Evolutionary conservation across 306 rosid genomes (phyloP).

Genomic region (Cajanus cajan): DNA sequence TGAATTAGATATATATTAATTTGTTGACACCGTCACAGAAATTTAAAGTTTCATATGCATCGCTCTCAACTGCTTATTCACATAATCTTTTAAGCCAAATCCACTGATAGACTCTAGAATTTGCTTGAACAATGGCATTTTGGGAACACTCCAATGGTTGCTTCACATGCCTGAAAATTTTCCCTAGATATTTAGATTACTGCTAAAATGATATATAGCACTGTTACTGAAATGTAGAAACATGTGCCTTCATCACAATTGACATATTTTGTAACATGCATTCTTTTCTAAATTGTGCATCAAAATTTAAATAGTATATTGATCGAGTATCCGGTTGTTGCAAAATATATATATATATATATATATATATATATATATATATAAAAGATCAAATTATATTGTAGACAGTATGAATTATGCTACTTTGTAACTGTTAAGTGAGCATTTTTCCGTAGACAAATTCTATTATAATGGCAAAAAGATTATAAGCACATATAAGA

Average conservation of each 20-base stretch:
- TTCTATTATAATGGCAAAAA: conserved; percentile 13
- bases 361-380: too few relatives aligned
- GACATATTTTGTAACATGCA: conserved; percentile 60
- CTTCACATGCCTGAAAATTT: too few relatives aligned
- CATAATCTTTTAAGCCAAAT: too few relatives aligned
- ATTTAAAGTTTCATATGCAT: too few relatives aligned
- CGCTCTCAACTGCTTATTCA: too few relatives aligned
- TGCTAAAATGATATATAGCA: background rate
- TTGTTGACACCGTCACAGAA: too few relatives aligned
- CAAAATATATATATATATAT: conserved; percentile 36
- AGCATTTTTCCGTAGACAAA: background rate
- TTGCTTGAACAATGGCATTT: too few relatives aligned
- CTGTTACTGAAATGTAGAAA: conserved; percentile 5
- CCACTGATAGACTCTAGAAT: too few relatives aligned
- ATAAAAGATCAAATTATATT: conserved; percentile 22
- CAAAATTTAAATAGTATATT: too few relatives aligned
- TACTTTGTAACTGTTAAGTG: background rate
- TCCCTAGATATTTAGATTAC: background rate
- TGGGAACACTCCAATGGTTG: too few relatives aligned
- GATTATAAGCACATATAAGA: too few relatives aligned
- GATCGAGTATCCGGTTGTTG: conserved; percentile 97
- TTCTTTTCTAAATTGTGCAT: conserved; percentile 72
- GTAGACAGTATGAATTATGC: background rate
- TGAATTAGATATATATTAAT: too few relatives aligned
- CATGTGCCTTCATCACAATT: background rate